These are phyloP conservation scores for Camillea tinctor DNA, from an alignment of 2,329 filamentous ascomycete species.

Conservation along the genomic window DNA sequence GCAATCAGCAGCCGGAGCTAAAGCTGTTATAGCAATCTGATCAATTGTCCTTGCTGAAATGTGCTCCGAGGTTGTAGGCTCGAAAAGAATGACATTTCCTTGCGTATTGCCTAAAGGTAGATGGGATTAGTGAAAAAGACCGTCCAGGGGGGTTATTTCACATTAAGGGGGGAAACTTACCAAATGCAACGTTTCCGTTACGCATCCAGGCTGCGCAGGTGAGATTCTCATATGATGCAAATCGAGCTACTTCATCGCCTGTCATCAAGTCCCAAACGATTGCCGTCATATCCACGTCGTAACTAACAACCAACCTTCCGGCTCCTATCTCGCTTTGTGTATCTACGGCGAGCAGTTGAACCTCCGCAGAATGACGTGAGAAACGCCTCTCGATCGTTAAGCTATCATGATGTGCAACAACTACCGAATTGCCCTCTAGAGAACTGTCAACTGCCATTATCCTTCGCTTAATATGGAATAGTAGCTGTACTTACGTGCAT, in stretches of 20 bases:
- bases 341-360: constrained; percentile 83
- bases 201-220: constrained; percentile 91
- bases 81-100: constrained; percentile 91
- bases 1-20: constrained; percentile 87
- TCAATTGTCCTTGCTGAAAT: constrained; percentile 84
- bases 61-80: constrained; percentile 89
- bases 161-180: constrained; percentile 49
- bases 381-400: constrained; percentile 86
- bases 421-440: constrained; percentile 68
- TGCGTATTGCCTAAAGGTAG: constrained; percentile 72
- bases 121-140: constrained; percentile 5
- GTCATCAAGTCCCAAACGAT: constrained; percentile 97
- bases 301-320: constrained; percentile 86
- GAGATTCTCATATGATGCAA: constrained; percentile 85
- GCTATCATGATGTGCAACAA: constrained; percentile 91
- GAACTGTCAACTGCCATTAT: constrained; percentile 25
- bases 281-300: constrained; percentile 84
- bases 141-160: background rate
- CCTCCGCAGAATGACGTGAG: constrained; percentile 76
- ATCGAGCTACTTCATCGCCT: constrained; percentile 86
- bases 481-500: constrained; percentile 51
- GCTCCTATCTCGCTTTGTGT: constrained; percentile 85
- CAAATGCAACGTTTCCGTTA: constrained; percentile 95
- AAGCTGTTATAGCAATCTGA: constrained; percentile 90
- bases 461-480: background rate